Evolutionary conservation across 208 protist species (phyloP).

Genomic region (Perkinsela sp.): DNA sequence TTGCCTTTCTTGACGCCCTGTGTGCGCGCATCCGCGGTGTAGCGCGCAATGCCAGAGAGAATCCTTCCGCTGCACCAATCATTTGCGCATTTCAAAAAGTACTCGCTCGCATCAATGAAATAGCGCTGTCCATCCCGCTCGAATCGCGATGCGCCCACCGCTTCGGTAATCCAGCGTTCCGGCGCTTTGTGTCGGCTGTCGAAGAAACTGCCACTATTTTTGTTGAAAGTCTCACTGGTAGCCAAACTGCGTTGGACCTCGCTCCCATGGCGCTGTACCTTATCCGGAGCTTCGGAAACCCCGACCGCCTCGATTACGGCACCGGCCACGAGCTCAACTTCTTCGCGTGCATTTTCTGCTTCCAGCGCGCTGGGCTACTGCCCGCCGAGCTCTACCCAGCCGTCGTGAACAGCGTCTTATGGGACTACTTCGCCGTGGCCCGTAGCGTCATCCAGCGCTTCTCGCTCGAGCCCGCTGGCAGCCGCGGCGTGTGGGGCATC

Average conservation of each 20-base stretch:
- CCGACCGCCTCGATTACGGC: slow-evolving; percentile 89
- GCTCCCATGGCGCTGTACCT: slow-evolving; percentile 46
- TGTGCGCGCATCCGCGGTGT: not conserved
- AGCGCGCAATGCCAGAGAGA: not conserved
- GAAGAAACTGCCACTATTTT: slow-evolving; percentile 8
- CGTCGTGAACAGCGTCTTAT: slow-evolving; percentile 59
- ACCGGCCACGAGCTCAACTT: slow-evolving; percentile 95
- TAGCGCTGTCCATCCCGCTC: slow-evolving; percentile 31
- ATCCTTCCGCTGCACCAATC: not conserved
- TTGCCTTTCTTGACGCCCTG: not conserved
- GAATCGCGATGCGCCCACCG: slow-evolving; percentile 37
- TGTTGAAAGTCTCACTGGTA: not conserved
- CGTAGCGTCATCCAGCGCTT: slow-evolving; percentile 49
- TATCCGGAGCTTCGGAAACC: slow-evolving; percentile 73
- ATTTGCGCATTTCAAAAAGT: not conserved
- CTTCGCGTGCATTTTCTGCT: slow-evolving; percentile 63
- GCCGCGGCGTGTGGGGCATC: slow-evolving; percentile 89
- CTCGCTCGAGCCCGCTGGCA: slow-evolving; percentile 80
- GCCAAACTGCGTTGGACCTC: not conserved
- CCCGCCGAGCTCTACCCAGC: slow-evolving; percentile 19
- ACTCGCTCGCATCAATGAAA: slow-evolving; percentile 11
- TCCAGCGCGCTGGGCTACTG: slow-evolving; percentile 16
- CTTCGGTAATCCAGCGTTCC: slow-evolving; percentile 54
- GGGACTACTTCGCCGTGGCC: slow-evolving; percentile 69
- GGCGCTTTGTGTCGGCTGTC: slow-evolving; percentile 23